Evolutionary conservation across 345 rosid genomes (phyloP), one percentile per base, ranked within the genome.

Genomic region (Clausena lansium): DNA sequence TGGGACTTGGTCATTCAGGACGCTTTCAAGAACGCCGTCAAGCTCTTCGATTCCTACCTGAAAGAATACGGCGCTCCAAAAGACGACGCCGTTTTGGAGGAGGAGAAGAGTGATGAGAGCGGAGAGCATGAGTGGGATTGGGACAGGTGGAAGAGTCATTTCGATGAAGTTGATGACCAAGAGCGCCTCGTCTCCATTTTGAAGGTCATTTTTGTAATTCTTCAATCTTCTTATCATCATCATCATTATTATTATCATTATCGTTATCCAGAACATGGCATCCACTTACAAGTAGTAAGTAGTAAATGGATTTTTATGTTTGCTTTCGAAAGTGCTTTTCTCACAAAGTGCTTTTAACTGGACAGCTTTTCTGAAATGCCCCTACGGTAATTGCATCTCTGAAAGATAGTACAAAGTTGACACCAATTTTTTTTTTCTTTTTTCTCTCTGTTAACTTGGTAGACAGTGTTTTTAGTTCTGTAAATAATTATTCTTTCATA

Each of bases 111-210:
- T 67, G 83, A 62, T 71, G 82, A 62, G 69, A 60, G 30, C 28
- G 61, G 41, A 75, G 87, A 84, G 0, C 82, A 76, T 15, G 89
- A 85, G 36, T 95, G 98, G 98, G 93, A 90, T 80, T 95, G 99
- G 99, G 90, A 91, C 45, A 86, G 93, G 13, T 93, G 98, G 99
- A 89, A 83, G 86, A 88, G 70, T 87, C 97, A 93, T 87, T 95
- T 95, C 75, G 90, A 90, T 8, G 88, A 79, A 60, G 83, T 93
- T 32, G 95, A 95, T 76, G 93, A 92, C 10, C 98, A 89, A 76
- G 97, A 93, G 84, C 91, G 94, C 65, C 88, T 93, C 65, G 74
- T 89, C 32, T 88, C 97, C 54, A 76, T 89, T 78, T 71, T 95
- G n/a, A 93, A 93, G 98, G 98, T 63, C 4, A 20, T 65, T 36